phyloP scores from a whole-genome alignment of 345 rosid genomes.

The Cardamine resedifolia region DNA sequence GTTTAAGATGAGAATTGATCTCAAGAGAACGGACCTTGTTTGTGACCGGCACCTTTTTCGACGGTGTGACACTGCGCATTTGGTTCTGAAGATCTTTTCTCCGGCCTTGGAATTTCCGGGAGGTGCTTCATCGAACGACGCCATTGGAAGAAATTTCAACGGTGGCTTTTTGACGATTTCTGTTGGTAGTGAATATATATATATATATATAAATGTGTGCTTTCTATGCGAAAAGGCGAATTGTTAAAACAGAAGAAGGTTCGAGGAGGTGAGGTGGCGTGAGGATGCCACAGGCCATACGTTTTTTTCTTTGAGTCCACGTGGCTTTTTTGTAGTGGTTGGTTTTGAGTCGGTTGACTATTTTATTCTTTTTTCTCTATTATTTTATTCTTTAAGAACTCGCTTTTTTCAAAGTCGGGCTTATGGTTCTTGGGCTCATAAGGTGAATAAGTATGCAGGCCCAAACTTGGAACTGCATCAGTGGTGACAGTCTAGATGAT shows the following conservation, averaged over 20 bases:
- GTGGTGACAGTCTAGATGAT: not conserved
- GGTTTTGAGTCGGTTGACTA: slow-evolving; percentile 9
- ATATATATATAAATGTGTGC: no score
- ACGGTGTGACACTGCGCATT: slow-evolving; percentile 67
- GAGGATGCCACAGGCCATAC: slow-evolving; percentile 22
- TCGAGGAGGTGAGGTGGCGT: slow-evolving; percentile 22
- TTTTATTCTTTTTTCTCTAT: not conserved
- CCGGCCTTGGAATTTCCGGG: slow-evolving; percentile 69
- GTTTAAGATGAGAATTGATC: no score
- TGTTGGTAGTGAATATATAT: no score
- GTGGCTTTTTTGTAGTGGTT: slow-evolving; percentile 2
- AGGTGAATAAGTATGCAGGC: not conserved
- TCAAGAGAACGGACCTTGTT: slow-evolving; percentile 90
- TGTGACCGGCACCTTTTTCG: slow-evolving; percentile 95
- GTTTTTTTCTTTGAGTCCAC: not conserved
- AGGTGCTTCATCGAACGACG: slow-evolving; percentile 82
- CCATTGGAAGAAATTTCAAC: slow-evolving; percentile 45
- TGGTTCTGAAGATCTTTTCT: slow-evolving; percentile 86
- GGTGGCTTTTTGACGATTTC: slow-evolving; percentile 1
- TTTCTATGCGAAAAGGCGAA: not conserved
- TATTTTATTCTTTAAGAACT: not conserved
- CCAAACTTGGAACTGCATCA: not conserved
- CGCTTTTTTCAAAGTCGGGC: not conserved
- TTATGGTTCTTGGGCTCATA: not conserved
- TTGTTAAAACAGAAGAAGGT: not conserved